Evolutionary conservation across 345 rosid species (phyloP).

Genomic region (Sonneratia alba): DNA sequence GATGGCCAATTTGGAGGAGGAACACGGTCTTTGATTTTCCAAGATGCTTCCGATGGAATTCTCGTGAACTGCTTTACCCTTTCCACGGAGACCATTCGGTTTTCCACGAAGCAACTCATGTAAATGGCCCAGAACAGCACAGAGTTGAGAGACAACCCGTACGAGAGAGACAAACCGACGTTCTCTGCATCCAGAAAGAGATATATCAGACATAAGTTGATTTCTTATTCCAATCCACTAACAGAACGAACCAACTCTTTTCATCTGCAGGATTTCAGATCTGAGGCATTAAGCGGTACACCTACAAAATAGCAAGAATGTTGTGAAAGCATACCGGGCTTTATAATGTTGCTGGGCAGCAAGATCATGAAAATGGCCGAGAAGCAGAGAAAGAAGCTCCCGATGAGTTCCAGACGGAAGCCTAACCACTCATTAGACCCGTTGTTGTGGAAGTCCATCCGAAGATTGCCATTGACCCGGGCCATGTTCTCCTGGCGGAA

Average conservation of each 20-base stretch:
- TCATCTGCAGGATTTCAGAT: no score
- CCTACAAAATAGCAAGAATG: no score
- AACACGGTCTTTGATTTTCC: conserved; percentile 48
- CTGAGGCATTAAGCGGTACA: no score
- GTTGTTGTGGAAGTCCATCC: conserved; percentile 87
- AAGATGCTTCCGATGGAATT: conserved; percentile 65
- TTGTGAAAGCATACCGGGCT: conserved; percentile 48
- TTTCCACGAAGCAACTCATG: conserved; percentile 44
- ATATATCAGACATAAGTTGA: not conserved
- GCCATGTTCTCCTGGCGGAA: conserved; percentile 62
- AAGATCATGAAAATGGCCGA: conserved; percentile 69
- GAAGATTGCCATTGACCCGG: conserved; percentile 59
- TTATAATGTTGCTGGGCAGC: conserved; percentile 67
- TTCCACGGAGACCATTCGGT: conserved; percentile 87
- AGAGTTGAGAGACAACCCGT: conserved; percentile 76
- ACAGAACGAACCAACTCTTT: not conserved
- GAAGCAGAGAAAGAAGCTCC: conserved; percentile 66
- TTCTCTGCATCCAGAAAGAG: conserved; percentile 40
- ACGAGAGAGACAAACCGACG: conserved; percentile 84
- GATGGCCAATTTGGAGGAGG: conserved; percentile 79
- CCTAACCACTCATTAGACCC: conserved; percentile 94
- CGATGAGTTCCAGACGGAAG: conserved; percentile 70
- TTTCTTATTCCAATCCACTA: not conserved
- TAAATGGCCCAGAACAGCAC: conserved; percentile 63
- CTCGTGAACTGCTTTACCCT: conserved; percentile 85